Conservation (phyloP, 1,284 basidiomycete genomes). For the Sanghuangporus baumii region DNA sequence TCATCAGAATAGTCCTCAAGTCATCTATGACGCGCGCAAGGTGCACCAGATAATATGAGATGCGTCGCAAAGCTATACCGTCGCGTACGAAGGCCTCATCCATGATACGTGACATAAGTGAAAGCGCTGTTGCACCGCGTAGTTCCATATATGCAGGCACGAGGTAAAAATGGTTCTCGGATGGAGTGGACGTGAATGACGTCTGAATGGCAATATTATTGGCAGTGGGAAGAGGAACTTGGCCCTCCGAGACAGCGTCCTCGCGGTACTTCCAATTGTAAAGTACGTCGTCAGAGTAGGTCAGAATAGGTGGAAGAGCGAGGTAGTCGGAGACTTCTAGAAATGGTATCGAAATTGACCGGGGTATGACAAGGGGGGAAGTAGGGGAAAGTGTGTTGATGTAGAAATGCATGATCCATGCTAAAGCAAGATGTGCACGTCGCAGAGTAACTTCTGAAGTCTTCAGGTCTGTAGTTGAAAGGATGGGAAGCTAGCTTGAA, state of each 20-base stretch:
- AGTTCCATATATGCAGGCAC: constrained; percentile 89
- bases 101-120: constrained; percentile 83
- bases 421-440: constrained; percentile 80
- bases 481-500: constrained; percentile 37
- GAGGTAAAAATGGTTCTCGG: constrained; percentile 89
- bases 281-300: constrained; percentile 90
- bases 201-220: constrained; percentile 60
- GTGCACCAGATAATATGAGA: constrained; percentile 65
- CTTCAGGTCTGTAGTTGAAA: constrained; percentile 46
- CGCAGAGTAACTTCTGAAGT: constrained; percentile 65
- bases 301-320: constrained; percentile 85
- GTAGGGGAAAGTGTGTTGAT: constrained; percentile 67
- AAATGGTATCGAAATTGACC: constrained; percentile 71
- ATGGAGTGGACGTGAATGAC: constrained; percentile 77
- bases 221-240: constrained; percentile 34
- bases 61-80: constrained; percentile 65
- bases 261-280: constrained; percentile 77
- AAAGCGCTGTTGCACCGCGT: constrained; percentile 80
- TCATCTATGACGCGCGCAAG: constrained; percentile 67
- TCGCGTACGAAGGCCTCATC: constrained; percentile 93
- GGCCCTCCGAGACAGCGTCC: constrained; percentile 7
- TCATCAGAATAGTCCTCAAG: constrained; percentile 54
- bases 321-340: constrained; percentile 73
- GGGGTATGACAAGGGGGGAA: constrained; percentile 57
- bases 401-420: constrained; percentile 87